A percentile compares a stretch with the other conserved stretches of the same genome.
These are phyloP conservation scores for Nidula microcarpa DNA, from an alignment of 768 basidiomycete genomes.

Conservation along the genomic window DNA sequence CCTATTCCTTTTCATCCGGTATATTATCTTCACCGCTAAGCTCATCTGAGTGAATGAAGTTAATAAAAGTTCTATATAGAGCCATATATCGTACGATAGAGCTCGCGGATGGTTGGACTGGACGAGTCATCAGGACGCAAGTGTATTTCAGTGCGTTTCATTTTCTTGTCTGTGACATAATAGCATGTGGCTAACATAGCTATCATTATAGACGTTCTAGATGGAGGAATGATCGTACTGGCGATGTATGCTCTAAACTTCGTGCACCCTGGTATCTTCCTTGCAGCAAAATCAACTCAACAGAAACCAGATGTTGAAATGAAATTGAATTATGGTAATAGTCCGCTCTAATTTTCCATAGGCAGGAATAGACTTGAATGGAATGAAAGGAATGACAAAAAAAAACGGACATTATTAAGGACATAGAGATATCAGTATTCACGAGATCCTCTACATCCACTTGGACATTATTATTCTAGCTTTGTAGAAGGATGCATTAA, in stretches of 20 bases:
- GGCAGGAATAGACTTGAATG: too few species aligned
- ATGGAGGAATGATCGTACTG: slow-evolving; percentile 43
- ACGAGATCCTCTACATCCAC: too few species aligned
- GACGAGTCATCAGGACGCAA: slow-evolving; percentile 44
- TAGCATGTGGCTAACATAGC: neutral
- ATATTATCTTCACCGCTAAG: slow-evolving; percentile 3
- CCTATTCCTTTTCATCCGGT: slow-evolving; percentile 50
- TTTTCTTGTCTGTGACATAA: neutral
- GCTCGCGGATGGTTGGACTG: slow-evolving; percentile 46
- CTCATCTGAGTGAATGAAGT: neutral
- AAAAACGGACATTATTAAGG: too few species aligned
- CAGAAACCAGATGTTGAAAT: too few species aligned
- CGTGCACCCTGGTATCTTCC: slow-evolving; percentile 33
- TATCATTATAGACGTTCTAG: slow-evolving; percentile 35
- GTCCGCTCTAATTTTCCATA: too few species aligned
- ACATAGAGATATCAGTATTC: too few species aligned
- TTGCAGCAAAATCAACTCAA: too few species aligned
- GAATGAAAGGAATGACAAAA: too few species aligned
- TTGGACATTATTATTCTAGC: too few species aligned
- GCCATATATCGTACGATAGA: slow-evolving; percentile 51
- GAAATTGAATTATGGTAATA: too few species aligned
- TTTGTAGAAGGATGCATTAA: too few species aligned
- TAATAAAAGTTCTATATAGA: slow-evolving; percentile 12
- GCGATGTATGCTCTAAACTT: slow-evolving; percentile 44
- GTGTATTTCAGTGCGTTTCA: slow-evolving; percentile 41